These are phyloP conservation scores for Guillardia theta DNA, from an alignment of 78 protist species.

Conservation along the genomic window DNA sequence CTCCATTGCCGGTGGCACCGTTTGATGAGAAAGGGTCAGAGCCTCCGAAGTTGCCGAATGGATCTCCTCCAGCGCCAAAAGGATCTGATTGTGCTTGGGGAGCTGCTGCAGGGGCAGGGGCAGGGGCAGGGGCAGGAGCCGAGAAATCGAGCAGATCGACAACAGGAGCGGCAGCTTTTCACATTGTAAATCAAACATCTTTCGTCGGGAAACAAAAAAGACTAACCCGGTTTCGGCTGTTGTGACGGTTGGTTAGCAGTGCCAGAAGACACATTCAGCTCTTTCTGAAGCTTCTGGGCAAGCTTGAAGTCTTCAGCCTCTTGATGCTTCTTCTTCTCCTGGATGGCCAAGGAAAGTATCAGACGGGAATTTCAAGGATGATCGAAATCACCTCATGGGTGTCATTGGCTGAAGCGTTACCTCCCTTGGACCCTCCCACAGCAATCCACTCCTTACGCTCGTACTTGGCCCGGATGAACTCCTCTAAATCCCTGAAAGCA, in stretches of 20 bases:
- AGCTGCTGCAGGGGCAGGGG: too few relatives aligned
- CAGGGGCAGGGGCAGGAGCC: too few relatives aligned
- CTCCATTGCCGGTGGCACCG: too few relatives aligned
- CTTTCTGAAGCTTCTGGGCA: not conserved
- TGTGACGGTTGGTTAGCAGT: too few relatives aligned
- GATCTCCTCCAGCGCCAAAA: too few relatives aligned
- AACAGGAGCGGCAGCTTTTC: not conserved
- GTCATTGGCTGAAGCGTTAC: not conserved
- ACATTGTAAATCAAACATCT: not conserved
- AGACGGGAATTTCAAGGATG: too few relatives aligned
- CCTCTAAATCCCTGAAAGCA: not conserved
- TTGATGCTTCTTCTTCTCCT: not conserved
- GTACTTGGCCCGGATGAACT: constrained; percentile 23
- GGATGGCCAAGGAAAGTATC: not conserved
- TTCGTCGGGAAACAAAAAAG: not conserved
- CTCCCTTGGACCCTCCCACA: not conserved
- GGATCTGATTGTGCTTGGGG: too few relatives aligned
- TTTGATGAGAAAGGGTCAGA: too few relatives aligned
- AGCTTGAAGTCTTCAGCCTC: not conserved
- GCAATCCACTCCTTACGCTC: constrained; percentile 19
- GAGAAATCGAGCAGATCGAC: not conserved
- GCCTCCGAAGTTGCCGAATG: too few relatives aligned
- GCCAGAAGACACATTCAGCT: not conserved
- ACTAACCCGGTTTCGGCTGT: too few relatives aligned
- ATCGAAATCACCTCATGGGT: too few relatives aligned